phyloP scores from a whole-genome alignment of 2,329 filamentous ascomycete genomes.

The Beauveria bassiana region DNA sequence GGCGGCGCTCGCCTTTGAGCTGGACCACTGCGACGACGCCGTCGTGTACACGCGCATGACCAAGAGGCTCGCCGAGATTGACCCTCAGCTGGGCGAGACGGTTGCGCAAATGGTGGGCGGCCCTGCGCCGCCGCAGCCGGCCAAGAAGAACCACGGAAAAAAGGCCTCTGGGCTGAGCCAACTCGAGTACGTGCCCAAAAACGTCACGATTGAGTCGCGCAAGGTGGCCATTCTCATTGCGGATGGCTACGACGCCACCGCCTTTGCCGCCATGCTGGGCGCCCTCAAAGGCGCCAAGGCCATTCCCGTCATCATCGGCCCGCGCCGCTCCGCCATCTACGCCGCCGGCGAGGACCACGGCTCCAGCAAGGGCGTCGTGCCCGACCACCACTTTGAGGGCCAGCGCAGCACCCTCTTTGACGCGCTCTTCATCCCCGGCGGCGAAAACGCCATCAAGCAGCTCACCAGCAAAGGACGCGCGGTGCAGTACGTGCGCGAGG shows the following conservation, averaged over 20 bases:
- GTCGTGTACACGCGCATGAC: slow-evolving; percentile 66
- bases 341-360: slow-evolving; percentile 47
- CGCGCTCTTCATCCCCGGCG: slow-evolving; percentile 68
- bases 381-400: slow-evolving; percentile 74
- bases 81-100: slow-evolving; percentile 57
- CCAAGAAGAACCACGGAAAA: slow-evolving; percentile 59
- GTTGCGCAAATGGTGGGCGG: slow-evolving; percentile 66
- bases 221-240: slow-evolving; percentile 69
- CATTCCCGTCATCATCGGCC: slow-evolving; percentile 64
- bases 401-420: slow-evolving; percentile 78
- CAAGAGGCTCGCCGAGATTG: slow-evolving; percentile 62
- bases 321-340: slow-evolving; percentile 58
- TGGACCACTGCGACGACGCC: slow-evolving; percentile 76
- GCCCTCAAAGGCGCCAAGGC: slow-evolving; percentile 56
- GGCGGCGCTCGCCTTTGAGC: slow-evolving; percentile 66
- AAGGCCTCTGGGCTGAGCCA: slow-evolving; percentile 63
- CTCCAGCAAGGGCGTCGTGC: slow-evolving; percentile 46
- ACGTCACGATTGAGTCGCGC: slow-evolving; percentile 61
- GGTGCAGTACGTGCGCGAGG: slow-evolving; percentile 69
- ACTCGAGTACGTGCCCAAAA: slow-evolving; percentile 54
- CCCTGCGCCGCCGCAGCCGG: slow-evolving; percentile 37
- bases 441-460: slow-evolving; percentile 52
- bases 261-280: slow-evolving; percentile 58
- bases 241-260: slow-evolving; percentile 63
- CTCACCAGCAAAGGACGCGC: slow-evolving; percentile 64